Percentiles rank a stretch among this genome's conserved stretches.
Evolutionary conservation across 2,329 filamentous ascomycete genomes (phyloP).

Genomic region (Ophiostoma triangulosporum): DNA sequence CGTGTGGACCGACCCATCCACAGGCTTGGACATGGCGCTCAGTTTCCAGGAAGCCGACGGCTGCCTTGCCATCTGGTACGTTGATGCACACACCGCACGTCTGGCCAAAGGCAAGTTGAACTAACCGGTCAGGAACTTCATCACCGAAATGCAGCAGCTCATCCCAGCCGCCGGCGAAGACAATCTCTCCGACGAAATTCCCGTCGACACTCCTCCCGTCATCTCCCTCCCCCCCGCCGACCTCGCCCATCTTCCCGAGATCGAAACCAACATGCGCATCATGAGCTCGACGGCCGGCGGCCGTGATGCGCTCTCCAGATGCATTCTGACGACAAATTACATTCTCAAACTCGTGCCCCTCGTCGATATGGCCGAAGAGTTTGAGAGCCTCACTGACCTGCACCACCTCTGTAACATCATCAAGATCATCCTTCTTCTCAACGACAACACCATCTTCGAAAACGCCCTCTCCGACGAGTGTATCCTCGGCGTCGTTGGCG

Average conservation of each 20-base stretch:
- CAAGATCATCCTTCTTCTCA: conserved; percentile 89
- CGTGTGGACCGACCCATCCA: conserved; percentile 82
- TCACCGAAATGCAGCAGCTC: conserved; percentile 70
- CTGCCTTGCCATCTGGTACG: conserved; percentile 80
- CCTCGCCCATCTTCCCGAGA: conserved; percentile 69
- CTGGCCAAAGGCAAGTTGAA: background rate
- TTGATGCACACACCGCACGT: too few relatives aligned
- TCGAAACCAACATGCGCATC: conserved; percentile 71
- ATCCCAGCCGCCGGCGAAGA: conserved; percentile 53
- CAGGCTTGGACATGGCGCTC: conserved; percentile 88
- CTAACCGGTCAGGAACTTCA: conserved; percentile 61
- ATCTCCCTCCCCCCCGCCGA: conserved; percentile 68
- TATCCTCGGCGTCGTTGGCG: conserved; percentile 83
- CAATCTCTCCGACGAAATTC: conserved; percentile 70
- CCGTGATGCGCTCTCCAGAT: conserved; percentile 77
- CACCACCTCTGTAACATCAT: conserved; percentile 94
- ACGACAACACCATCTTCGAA: conserved; percentile 91
- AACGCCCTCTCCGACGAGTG: conserved; percentile 81
- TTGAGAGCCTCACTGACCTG: conserved; percentile 74
- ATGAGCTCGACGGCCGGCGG: conserved; percentile 62
- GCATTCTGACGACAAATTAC: conserved; percentile 74
- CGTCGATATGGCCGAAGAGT: conserved; percentile 78
- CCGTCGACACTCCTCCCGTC: conserved; percentile 57
- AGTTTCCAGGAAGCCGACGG: conserved; percentile 97
- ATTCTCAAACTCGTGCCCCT: conserved; percentile 76